phyloP scores from a whole-genome alignment of 768 basidiomycete species.

The Leucocoprinus birnbaumii region DNA sequence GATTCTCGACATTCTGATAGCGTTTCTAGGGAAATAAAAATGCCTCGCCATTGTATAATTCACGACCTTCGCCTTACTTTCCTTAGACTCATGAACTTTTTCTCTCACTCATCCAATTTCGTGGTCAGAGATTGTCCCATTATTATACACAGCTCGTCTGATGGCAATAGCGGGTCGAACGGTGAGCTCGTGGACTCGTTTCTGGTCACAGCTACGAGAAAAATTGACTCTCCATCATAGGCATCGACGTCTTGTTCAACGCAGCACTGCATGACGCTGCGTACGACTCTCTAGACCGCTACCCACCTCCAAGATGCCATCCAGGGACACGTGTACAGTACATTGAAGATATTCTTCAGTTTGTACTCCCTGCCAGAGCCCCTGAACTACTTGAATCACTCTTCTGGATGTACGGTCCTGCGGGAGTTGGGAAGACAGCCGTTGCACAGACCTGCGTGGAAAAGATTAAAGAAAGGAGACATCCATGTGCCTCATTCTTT shows the following conservation, averaged over 20 bases:
- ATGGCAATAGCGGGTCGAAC: neutral
- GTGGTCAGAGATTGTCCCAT: neutral
- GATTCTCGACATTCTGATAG: too few species aligned
- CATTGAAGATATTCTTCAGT: slow-evolving; percentile 9
- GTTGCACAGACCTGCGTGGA: slow-evolving; percentile 5
- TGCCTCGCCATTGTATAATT: too few species aligned
- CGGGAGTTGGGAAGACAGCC: slow-evolving; percentile 4
- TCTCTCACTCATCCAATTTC: neutral
- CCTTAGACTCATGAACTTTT: neutral
- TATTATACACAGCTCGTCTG: neutral
- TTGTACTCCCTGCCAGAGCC: neutral
- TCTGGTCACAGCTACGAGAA: too few species aligned
- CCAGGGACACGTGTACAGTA: neutral
- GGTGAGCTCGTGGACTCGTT: neutral
- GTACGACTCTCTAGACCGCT: neutral
- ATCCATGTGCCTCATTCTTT: slow-evolving; percentile 5
- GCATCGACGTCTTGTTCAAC: neutral
- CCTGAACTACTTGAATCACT: neutral
- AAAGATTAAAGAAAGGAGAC: neutral
- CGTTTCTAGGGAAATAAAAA: too few species aligned
- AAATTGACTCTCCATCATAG: too few species aligned
- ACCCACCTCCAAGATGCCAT: slow-evolving; percentile 4
- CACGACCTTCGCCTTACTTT: too few species aligned
- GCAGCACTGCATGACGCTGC: neutral
- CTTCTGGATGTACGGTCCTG: slow-evolving; percentile 4